Base-by-base conservation (phyloP, 2,329 filamentous ascomycete species). In the Diplodia scrobiculata region DNA sequence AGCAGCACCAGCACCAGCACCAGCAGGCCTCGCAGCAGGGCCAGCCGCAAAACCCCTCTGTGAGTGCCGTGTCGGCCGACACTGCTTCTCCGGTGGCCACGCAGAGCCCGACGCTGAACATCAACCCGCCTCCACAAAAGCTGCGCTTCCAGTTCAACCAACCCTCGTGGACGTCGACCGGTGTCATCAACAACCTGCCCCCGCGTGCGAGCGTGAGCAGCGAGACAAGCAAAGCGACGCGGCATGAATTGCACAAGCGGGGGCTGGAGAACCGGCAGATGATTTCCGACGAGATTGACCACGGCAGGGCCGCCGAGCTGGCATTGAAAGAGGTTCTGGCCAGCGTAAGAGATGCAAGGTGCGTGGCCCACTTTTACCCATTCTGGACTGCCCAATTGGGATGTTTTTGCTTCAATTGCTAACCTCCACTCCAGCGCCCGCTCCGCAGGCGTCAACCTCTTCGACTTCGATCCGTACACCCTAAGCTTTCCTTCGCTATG, bases 401-500 rank as follows among this genome's bases (percentile, higher is more conserved):
- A 47, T 14, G 2, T 17, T 13, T 29, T 3, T 17, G 14, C 5
- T 25, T 11, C 32, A 38, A 36, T 53, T 53, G 54, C 58, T 68
- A 21, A 68, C 60, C 45, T 41, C 11, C 45, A 9, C 14, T 45
- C 38, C 45, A 66, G 68, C 27, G 78, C 79, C 29, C 79, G 79
- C 65, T 76, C 78, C 71, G 79, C 67, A 70, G 81, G 68, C 74
- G 73, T 68, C 66, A 70, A 80, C 19, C 82, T 86, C 3, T 88
- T 87, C 75, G 90, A 94, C 70, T 96, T 97, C 78, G 91, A 97
- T 70, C 90, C 94, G 38, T 86, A 93, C 68, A 84, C 90, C 5
- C 87, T 96, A 75, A 92, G 92, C 67, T 97, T 97, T 72, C 92
- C 93, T 6, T 88, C 90, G 6, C 84, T 98, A 48, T 92, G 89